Percentiles rank a stretch among this genome's conserved stretches.
Evolutionary conservation across 805 yeast genomes (phyloP).

Genomic region (Lachancea fermentati): DNA sequence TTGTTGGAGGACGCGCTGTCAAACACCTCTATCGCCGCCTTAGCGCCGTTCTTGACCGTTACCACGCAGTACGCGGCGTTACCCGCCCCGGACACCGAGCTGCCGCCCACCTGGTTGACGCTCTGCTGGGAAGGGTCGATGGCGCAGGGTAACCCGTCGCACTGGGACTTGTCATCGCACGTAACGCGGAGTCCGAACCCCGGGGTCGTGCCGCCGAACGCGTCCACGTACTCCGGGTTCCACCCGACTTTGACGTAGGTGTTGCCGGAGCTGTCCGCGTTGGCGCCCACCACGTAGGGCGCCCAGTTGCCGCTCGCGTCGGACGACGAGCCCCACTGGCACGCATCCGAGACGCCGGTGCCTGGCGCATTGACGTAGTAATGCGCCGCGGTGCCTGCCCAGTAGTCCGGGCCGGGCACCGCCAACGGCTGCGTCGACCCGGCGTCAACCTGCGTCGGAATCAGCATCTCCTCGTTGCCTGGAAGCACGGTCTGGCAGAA

Average conservation of each 20-base stretch:
- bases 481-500: constrained; percentile 92
- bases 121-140: constrained; percentile 66
- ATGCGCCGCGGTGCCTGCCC: constrained; percentile 84
- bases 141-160: constrained; percentile 75
- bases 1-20: constrained; percentile 15
- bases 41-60: constrained; percentile 59
- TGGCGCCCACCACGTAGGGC: constrained; percentile 90
- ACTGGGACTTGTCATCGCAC: constrained; percentile 63
- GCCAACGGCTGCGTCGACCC: constrained; percentile 53
- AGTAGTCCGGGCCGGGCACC: constrained; percentile 79
- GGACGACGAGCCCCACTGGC: constrained; percentile 73
- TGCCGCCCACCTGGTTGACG: constrained; percentile 48
- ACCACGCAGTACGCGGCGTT: constrained; percentile 82
- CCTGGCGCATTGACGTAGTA: constrained; percentile 84
- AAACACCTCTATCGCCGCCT: constrained; percentile 72
- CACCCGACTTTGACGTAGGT: constrained; percentile 84
- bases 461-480: constrained; percentile 91
- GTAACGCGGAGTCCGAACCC: constrained; percentile 65
- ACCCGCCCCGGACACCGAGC: constrained; percentile 45
- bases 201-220: constrained; percentile 54
- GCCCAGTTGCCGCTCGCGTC: constrained; percentile 86
- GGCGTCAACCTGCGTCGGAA: constrained; percentile 66
- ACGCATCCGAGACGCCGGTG: constrained; percentile 65
- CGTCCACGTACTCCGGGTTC: constrained; percentile 81
- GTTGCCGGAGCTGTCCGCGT: constrained; percentile 61